A percentile compares a stretch with the other conserved stretches of the same genome.
Conservation (phyloP, 2,329 filamentous ascomycete genomes). For the Ophiostoma tasmaniense region DNA sequence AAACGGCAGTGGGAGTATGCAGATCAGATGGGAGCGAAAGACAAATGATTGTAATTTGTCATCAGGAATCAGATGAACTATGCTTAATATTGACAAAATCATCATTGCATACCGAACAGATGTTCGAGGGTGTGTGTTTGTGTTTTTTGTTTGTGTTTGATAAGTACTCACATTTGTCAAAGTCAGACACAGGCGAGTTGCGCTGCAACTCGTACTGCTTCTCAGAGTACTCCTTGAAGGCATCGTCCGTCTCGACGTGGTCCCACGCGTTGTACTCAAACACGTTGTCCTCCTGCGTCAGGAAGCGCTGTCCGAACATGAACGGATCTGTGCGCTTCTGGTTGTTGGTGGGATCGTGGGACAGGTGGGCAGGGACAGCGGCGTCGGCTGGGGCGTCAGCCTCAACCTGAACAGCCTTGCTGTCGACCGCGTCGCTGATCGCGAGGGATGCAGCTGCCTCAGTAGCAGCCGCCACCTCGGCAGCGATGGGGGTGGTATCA, state of each 20-base stretch:
- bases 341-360: slow-evolving; percentile 63
- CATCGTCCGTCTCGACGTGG: slow-evolving; percentile 85
- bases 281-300: slow-evolving; percentile 78
- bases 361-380: slow-evolving; percentile 50
- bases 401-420: background rate
- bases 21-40: slow-evolving; percentile 68
- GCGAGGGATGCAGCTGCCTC: slow-evolving; percentile 17
- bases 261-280: slow-evolving; percentile 99
- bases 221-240: slow-evolving; percentile 78
- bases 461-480: slow-evolving; percentile 13
- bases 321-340: slow-evolving; percentile 87
- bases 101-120: slow-evolving; percentile 30
- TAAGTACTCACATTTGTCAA: slow-evolving; percentile 66
- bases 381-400: background rate
- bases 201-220: slow-evolving; percentile 79
- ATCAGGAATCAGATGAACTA: slow-evolving; percentile 66
- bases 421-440: slow-evolving; percentile 11
- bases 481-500: background rate
- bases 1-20: slow-evolving; percentile 15
- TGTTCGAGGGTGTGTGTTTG: background rate
- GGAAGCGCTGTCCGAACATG: slow-evolving; percentile 82
- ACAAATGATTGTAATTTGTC: slow-evolving; percentile 50
- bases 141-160: background rate
- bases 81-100: slow-evolving; percentile 48
- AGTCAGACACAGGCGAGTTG: slow-evolving; percentile 78